Percentiles rank a stretch among this genome's conserved stretches.
Conservation (phyloP, 768 basidiomycete genomes). For the Suillus subaureus region DNA sequence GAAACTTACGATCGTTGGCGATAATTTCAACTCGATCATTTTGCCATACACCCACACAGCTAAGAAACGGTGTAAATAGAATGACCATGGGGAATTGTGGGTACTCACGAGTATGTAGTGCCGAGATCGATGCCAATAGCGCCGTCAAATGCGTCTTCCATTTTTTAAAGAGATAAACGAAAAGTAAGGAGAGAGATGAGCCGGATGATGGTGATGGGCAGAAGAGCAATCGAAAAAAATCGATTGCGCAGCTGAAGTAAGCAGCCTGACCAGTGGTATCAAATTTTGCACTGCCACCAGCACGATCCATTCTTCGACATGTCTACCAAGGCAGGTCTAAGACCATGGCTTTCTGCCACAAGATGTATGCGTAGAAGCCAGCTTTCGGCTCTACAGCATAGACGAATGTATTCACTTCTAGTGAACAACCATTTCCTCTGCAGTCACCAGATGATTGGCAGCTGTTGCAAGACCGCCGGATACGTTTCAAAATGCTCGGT, state of each 20-base stretch:
- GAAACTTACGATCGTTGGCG: conserved; percentile 83
- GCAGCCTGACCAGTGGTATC: conserved; percentile 22
- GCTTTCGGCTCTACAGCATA: not conserved
- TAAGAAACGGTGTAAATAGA: conserved; percentile 35
- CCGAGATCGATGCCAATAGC: conserved; percentile 97
- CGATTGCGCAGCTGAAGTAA: conserved; percentile 57
- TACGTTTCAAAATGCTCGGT: conserved; percentile 60
- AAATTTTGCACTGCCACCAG: conserved; percentile 37
- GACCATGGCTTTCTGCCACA: conserved; percentile 23
- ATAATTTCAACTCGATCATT: conserved; percentile 99
- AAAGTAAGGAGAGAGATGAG: conserved; percentile 34
- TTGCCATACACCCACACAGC: conserved; percentile 99
- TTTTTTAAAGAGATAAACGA: conserved; percentile 47
- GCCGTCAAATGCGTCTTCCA: conserved; percentile 94
- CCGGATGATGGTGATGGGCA: conserved; percentile 36
- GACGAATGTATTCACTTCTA: conserved; percentile 2
- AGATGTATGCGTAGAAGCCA: conserved; percentile 23
- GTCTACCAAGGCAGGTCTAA: conserved; percentile 27
- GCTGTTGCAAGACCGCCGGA: conserved; percentile 59
- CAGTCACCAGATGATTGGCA: conserved; percentile 66
- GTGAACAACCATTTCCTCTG: conserved; percentile 30
- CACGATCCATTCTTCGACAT: conserved; percentile 21
- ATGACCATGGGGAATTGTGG: conserved; percentile 14
- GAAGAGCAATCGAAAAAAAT: conserved; percentile 41
- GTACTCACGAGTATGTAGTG: conserved; percentile 90